A percentile compares a stretch with the other conserved stretches of the same genome.
phyloP scores from a whole-genome alignment of 2,329 filamentous ascomycete species.

The Orbilia brochopaga region DNA sequence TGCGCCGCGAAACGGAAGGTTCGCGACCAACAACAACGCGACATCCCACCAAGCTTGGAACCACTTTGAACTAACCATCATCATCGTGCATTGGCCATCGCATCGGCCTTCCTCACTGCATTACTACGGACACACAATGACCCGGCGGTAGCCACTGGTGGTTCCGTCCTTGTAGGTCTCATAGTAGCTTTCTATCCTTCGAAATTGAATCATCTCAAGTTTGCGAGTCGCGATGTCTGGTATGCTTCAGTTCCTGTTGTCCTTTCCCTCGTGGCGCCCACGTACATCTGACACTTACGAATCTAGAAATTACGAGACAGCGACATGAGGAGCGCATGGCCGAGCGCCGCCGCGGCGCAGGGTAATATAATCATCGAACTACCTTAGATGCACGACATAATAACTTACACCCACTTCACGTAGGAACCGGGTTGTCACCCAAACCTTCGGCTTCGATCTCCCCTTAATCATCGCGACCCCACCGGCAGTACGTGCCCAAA shows the following conservation, averaged over 20 bases:
- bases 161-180: background rate
- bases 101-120: background rate
- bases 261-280: background rate
- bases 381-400: background rate
- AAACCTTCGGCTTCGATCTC: slow-evolving; percentile 48
- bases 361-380: slow-evolving; percentile 12
- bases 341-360: slow-evolving; percentile 44
- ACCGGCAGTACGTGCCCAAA: slow-evolving; percentile 27
- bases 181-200: background rate
- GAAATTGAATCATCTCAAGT: background rate
- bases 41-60: slow-evolving; percentile 37
- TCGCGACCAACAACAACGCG: slow-evolving; percentile 47
- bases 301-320: slow-evolving; percentile 44
- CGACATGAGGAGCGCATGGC: slow-evolving; percentile 51
- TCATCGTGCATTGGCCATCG: slow-evolving; percentile 5
- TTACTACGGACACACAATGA: slow-evolving; percentile 12
- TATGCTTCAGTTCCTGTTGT: slow-evolving; percentile 10
- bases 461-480: slow-evolving; percentile 48
- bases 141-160: slow-evolving; percentile 8
- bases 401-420: background rate
- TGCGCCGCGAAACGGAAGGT: slow-evolving; percentile 23
- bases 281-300: background rate
- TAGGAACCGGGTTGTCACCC: slow-evolving; percentile 34
- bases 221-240: slow-evolving; percentile 33
- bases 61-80: slow-evolving; percentile 7